Conservation (phyloP, 2,329 filamentous ascomycete genomes). For the Pseudocercospora musae region DNA sequence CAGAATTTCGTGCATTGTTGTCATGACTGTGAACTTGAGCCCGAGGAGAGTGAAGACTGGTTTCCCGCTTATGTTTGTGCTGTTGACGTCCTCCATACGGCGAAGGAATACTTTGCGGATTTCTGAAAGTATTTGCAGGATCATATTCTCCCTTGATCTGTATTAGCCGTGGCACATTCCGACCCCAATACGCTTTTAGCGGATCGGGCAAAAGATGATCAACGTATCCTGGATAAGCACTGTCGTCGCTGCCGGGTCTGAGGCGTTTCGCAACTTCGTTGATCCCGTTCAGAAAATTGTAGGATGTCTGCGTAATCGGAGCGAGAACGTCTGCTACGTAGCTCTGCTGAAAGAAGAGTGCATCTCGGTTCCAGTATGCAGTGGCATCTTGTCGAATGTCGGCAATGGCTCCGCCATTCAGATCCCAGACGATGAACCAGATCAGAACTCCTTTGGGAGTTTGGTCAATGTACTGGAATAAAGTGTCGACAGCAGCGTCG, state of each 20-base stretch:
- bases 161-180: conserved; percentile 31
- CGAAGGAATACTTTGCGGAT: conserved; percentile 21
- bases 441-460: conserved; percentile 13
- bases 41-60: not conserved
- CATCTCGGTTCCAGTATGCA: conserved; percentile 25
- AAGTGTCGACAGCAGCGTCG: conserved; percentile 18
- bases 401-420: conserved; percentile 19
- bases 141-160: conserved; percentile 35
- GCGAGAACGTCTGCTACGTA: conserved; percentile 16
- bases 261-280: conserved; percentile 13
- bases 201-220: conserved; percentile 33
- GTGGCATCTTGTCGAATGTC: conserved; percentile 19
- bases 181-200: conserved; percentile 32
- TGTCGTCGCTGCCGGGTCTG: conserved; percentile 15
- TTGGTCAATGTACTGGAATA: conserved; percentile 23
- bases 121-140: conserved; percentile 28
- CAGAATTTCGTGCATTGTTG: not conserved
- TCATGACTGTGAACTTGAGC: not conserved
- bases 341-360: conserved; percentile 20
- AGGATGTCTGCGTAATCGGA: conserved; percentile 5
- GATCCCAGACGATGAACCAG: conserved; percentile 24
- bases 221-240: conserved; percentile 24
- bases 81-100: not conserved
- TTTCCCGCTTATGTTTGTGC: not conserved
- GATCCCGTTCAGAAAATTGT: conserved; percentile 17